These are phyloP conservation scores for Mycogone perniciosa DNA, from an alignment of 2,329 filamentous ascomycete genomes.

Conservation along the genomic window DNA sequence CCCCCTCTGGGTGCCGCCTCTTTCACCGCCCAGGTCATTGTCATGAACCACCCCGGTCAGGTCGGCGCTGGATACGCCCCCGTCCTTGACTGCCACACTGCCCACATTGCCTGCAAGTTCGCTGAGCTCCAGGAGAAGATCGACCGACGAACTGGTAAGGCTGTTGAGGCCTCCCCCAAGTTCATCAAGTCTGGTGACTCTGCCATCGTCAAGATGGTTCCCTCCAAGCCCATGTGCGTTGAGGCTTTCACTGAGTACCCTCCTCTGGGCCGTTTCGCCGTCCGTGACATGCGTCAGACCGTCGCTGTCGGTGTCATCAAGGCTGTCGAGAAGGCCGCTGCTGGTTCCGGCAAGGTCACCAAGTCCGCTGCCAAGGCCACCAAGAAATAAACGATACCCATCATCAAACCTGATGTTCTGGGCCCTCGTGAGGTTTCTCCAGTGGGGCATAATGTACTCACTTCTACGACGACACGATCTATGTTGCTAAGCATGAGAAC, in stretches of 20 bases:
- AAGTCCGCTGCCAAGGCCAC: conserved; percentile 66
- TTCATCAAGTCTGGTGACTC: conserved; percentile 99
- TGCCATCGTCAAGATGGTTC: conserved; percentile 99
- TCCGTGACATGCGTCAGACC: conserved; percentile 95
- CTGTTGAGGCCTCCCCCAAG: conserved; percentile 85
- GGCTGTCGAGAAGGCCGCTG: conserved; percentile 62
- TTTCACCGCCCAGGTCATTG: conserved; percentile 99
- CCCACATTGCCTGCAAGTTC: conserved; percentile 99
- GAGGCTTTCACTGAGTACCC: conserved; percentile 99
- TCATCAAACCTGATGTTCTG: conserved; percentile 20
- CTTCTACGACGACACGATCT: conserved; percentile 42
- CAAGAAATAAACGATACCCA: conserved; percentile 58
- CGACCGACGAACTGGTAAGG: conserved; percentile 99
- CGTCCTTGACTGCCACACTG: conserved; percentile 99
- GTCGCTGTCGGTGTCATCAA: conserved; percentile 96
- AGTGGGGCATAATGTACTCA: conserved; percentile 30
- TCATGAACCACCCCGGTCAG: conserved; percentile 99
- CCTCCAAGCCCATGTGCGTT: conserved; percentile 99
- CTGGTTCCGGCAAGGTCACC: conserved; percentile 58
- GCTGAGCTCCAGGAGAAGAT: conserved; percentile 99
- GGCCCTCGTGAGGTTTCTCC: conserved; percentile 20
- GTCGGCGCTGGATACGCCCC: conserved; percentile 98
- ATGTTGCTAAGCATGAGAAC: conserved; percentile 39
- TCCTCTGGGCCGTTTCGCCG: conserved; percentile 98
- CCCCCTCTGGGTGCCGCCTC: conserved; percentile 80